These are phyloP conservation scores for Corchorus olitorius DNA, from an alignment of 345 rosid genomes.

Conservation along the genomic window DNA sequence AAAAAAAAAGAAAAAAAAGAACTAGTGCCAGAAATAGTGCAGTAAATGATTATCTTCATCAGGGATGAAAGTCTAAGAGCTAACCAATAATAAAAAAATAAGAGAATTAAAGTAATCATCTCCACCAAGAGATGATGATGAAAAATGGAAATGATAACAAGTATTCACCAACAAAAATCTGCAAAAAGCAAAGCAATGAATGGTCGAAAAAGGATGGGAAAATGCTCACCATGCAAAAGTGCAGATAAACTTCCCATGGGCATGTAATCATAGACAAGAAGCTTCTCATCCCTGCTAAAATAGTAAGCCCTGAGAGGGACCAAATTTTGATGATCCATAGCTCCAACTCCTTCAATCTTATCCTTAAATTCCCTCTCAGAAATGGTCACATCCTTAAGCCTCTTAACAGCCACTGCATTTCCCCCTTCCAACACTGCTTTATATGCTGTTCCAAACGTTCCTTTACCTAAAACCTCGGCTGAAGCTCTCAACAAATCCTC, in stretches of 20 bases:
- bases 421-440: conserved; percentile 84
- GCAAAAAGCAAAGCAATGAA: background rate
- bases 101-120: background rate
- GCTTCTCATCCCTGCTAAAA: conserved; percentile 92
- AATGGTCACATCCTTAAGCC: conserved; percentile 84
- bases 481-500: conserved; percentile 97
- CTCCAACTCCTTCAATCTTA: conserved; percentile 84
- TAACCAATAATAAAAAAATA: background rate
- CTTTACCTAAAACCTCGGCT: conserved; percentile 96
- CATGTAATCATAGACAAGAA: conserved; percentile 95
- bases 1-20: too few relatives aligned
- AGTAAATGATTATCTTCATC: conserved; percentile 5
- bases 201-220: background rate
- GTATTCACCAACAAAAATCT: background rate
- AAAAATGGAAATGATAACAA: conserved; percentile 5
- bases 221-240: conserved; percentile 34
- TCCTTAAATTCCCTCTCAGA: conserved; percentile 73
- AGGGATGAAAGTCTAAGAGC: background rate
- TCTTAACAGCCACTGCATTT: conserved; percentile 40
- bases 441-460: conserved; percentile 95
- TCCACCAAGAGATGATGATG: conserved; percentile 2
- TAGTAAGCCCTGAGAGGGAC: conserved; percentile 89
- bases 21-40: background rate
- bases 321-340: conserved; percentile 87
- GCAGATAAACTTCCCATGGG: conserved; percentile 99